phyloP scores from a whole-genome alignment of 208 protist genomes.

The Leptomonas pyrrhocoris region DNA sequence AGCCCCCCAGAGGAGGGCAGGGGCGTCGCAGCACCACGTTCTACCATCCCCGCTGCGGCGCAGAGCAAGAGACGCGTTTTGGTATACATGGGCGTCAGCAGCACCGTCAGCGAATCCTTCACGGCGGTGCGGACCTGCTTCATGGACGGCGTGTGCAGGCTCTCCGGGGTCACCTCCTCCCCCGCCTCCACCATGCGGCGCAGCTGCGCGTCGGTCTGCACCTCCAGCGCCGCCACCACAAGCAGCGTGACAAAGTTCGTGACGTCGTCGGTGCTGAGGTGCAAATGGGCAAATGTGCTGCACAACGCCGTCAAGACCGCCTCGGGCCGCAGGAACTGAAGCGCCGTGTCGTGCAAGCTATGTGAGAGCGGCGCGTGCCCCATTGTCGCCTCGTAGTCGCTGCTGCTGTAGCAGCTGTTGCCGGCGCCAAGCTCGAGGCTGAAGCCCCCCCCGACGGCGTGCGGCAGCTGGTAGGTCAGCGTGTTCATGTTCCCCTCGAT shows the following conservation, averaged over 20 bases:
- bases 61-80: slow-evolving; percentile 8
- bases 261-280: slow-evolving; percentile 46
- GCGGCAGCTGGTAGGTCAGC: slow-evolving; percentile 6
- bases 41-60: slow-evolving; percentile 5
- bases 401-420: neutral
- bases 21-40: neutral
- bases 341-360: neutral
- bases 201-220: slow-evolving; percentile 31
- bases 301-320: slow-evolving; percentile 34
- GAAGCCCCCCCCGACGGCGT: neutral
- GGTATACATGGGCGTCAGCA: slow-evolving; percentile 15
- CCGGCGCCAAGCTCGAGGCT: neutral
- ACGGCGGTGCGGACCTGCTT: slow-evolving; percentile 11
- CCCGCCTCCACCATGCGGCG: slow-evolving; percentile 10
- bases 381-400: neutral
- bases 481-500: slow-evolving; percentile 16
- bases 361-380: neutral
- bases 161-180: slow-evolving; percentile 10
- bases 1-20: neutral
- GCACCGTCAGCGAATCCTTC: slow-evolving; percentile 10
- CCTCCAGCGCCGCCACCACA: slow-evolving; percentile 44
- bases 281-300: slow-evolving; percentile 46
- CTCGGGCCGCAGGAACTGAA: slow-evolving; percentile 17
- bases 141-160: slow-evolving; percentile 14
- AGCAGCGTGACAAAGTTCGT: slow-evolving; percentile 35